phyloP scores from a whole-genome alignment of 371 early-diverging fungal species.

The Mucor sp. region DNA sequence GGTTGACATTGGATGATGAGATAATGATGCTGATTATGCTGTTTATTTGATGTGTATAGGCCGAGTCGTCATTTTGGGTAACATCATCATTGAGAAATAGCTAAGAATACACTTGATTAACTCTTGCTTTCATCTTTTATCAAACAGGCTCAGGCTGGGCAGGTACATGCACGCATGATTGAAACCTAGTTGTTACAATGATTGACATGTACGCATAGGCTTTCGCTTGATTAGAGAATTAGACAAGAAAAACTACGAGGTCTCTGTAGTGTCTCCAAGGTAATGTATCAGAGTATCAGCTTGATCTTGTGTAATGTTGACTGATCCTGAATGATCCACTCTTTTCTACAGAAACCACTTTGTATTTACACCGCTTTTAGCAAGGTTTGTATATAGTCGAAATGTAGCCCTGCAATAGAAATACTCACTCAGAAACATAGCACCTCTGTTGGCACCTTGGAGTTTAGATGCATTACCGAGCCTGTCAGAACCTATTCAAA shows the following conservation, averaged over 20 bases:
- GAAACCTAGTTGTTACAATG: neutral
- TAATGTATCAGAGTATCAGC: neutral
- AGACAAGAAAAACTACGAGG: slow-evolving; percentile 62
- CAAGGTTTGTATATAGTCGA: slow-evolving; percentile 31
- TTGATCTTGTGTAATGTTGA: neutral
- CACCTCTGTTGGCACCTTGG: slow-evolving; percentile 83
- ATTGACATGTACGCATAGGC: slow-evolving; percentile 28
- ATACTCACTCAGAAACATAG: slow-evolving; percentile 21
- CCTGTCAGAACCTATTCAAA: slow-evolving; percentile 66
- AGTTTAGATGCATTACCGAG: slow-evolving; percentile 79
- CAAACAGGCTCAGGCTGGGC: slow-evolving; percentile 69
- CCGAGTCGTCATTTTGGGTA: slow-evolving; percentile 23
- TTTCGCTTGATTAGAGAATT: slow-evolving; percentile 67
- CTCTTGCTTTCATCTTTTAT: neutral
- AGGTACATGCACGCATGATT: slow-evolving; percentile 17
- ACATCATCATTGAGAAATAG: neutral
- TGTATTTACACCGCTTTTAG: slow-evolving; percentile 82
- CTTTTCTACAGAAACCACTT: slow-evolving; percentile 66
- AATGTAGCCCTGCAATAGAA: neutral
- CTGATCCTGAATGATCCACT: neutral
- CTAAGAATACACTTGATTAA: neutral
- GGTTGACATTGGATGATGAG: too few species aligned
- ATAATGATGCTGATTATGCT: too few species aligned
- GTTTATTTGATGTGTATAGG: slow-evolving; percentile 4
- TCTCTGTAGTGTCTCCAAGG: slow-evolving; percentile 74